These are phyloP conservation scores for Phyllosticta ampelicida DNA, from an alignment of 2,329 filamentous ascomycete genomes.

Conservation along the genomic window DNA sequence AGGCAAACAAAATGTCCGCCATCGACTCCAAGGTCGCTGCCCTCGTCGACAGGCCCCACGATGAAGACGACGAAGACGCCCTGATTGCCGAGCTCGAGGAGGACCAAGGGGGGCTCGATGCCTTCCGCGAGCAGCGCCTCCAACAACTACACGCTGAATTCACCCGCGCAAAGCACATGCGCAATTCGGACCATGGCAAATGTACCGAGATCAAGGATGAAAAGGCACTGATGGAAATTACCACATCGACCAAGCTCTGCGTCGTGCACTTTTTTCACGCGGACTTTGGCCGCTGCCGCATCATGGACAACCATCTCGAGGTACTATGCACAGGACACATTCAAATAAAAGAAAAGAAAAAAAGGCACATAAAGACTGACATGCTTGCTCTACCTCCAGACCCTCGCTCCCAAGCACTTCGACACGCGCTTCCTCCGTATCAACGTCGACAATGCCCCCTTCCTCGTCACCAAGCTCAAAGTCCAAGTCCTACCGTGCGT, in stretches of 20 bases:
- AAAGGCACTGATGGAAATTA: constrained; percentile 49
- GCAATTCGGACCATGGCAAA: constrained; percentile 40
- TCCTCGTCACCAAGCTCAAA: constrained; percentile 47
- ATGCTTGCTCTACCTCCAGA: constrained; percentile 19
- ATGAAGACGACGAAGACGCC: constrained; percentile 47
- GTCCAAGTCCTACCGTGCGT: constrained; percentile 50
- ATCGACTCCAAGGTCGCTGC: constrained; percentile 42
- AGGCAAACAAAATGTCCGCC: constrained; percentile 14
- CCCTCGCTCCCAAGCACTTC: constrained; percentile 45
- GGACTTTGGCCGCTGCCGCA: constrained; percentile 50
- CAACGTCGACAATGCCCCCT: constrained; percentile 50
- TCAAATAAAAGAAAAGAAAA: not conserved
- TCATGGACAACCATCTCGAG: constrained; percentile 51
- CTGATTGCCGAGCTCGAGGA: constrained; percentile 48
- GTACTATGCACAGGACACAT: no score
- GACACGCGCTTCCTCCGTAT: constrained; percentile 49
- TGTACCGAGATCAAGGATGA: constrained; percentile 48
- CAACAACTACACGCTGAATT: constrained; percentile 49
- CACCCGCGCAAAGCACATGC: constrained; percentile 40
- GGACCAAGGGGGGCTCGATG: constrained; percentile 40
- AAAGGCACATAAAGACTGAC: not conserved
- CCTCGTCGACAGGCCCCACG: constrained; percentile 35
- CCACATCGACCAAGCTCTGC: constrained; percentile 46
- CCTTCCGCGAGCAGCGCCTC: constrained; percentile 46
- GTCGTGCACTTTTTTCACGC: constrained; percentile 55